Base-by-base conservation (phyloP, 2,329 filamentous ascomycete genomes). In the Spiromastix sp. region DNA sequence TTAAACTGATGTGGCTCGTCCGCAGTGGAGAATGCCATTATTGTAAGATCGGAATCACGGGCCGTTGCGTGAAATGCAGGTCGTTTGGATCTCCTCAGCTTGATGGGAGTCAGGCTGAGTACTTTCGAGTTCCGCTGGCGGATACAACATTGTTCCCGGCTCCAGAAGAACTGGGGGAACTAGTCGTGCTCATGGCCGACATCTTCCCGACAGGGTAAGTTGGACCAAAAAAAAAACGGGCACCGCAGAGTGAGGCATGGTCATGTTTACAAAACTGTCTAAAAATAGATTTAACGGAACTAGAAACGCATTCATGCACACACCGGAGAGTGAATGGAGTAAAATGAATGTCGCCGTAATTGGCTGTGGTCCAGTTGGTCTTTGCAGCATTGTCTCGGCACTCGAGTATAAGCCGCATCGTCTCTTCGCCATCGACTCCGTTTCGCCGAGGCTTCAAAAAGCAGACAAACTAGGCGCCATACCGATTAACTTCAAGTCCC, bases 131-230 rank as follows among this genome's bases (percentile, higher is more conserved):
- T 10, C 87, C 87, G 0, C 64, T 80, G 36, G 86, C 86, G 8
- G 85, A 93, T 50, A 76, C 77, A 21, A 93, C 85, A 1, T 74
- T 80, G 12, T 71, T 86, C 51, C 80, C 79, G 49, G 79, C 85
- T 0, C 81, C 82, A 0, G 59, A 73, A 2, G 74, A 71, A 6
- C 79, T 93, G 39, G 74, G 79, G 13, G 79, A 89, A 46, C 77
- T 77, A 22, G 68, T 93, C 32, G 77, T 93, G 5, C 70, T 94
- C 17, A 93, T 94, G 86, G 85, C 84, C n/a, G 86, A 94, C 53
- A 93, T 94, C 49, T 93, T 91, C 59, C 86, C 86, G 2, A 85
- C 79, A 0, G 63, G 87, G 5, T 93, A 77, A 61, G 93, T 87
- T n/a, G n/a, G n/a, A n/a, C n/a, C n/a, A n/a, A n/a, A n/a, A n/a